Evolutionary conservation across 2,329 filamentous ascomycete species (phyloP).

Genomic region (Neonectria neomacrospora): DNA sequence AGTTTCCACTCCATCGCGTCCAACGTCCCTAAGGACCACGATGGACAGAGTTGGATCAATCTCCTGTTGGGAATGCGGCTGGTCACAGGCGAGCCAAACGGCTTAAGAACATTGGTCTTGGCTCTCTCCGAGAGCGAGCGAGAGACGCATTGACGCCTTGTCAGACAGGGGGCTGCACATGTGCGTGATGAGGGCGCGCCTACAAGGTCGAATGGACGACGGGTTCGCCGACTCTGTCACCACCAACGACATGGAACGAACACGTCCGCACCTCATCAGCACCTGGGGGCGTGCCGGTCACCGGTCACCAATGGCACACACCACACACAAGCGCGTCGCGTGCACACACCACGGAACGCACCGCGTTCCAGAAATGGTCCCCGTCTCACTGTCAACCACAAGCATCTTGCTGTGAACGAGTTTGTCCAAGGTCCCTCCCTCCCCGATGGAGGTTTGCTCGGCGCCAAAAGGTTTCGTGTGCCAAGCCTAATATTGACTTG

Average conservation of each 20-base stretch:
- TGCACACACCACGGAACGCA: constrained; percentile 12
- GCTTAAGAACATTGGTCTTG: neutral
- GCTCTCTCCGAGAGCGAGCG: neutral
- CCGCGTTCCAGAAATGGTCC: neutral
- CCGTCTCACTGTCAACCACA: neutral
- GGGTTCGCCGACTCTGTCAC: neutral
- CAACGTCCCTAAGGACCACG: neutral
- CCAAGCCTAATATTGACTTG: neutral
- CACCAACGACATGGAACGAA: neutral
- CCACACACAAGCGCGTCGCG: neutral
- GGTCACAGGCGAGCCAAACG: neutral
- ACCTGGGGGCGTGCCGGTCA: constrained; percentile 1
- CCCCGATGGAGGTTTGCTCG: neutral
- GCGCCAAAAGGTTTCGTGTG: neutral
- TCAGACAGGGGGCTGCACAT: neutral
- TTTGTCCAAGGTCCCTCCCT: neutral
- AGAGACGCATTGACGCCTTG: neutral
- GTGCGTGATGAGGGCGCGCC: neutral
- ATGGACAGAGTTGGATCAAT: constrained; percentile 7
- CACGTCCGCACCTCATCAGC: neutral
- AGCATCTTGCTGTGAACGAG: neutral
- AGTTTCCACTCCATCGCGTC: constrained; percentile 1
- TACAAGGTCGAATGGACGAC: neutral
- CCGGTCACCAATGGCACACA: neutral
- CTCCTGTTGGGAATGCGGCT: neutral